Conservation (phyloP, 768 basidiomycete species). For the Collybia sordida region DNA sequence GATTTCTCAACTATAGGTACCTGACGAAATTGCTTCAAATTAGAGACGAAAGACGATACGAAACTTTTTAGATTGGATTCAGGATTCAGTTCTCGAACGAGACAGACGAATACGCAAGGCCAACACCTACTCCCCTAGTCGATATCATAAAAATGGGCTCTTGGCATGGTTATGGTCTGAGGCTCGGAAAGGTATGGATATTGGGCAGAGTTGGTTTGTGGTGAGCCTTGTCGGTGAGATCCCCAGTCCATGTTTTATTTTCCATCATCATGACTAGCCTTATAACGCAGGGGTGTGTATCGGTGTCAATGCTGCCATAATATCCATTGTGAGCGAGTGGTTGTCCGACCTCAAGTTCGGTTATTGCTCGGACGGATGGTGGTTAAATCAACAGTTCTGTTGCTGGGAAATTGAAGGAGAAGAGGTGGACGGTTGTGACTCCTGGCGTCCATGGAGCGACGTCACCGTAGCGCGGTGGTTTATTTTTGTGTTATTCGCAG, state of each 20-base stretch:
- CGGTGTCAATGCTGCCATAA: conserved; percentile 91
- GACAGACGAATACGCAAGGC: conserved; percentile 70
- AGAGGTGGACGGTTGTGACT: conserved; percentile 78
- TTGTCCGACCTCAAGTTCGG: conserved; percentile 97
- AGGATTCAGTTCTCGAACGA: conserved; percentile 89
- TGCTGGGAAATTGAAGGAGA: conserved; percentile 94
- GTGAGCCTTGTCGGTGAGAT: conserved; percentile 84
- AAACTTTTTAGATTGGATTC: conserved; percentile 81
- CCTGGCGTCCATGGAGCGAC: conserved; percentile 90
- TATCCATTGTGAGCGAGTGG: conserved; percentile 96
- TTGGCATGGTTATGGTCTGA: conserved; percentile 62
- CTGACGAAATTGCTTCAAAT: conserved; percentile 17
- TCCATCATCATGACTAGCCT: background rate
- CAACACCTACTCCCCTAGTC: conserved; percentile 40
- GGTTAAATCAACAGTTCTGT: conserved; percentile 97
- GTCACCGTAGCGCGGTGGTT: conserved; percentile 73
- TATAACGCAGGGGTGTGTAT: conserved; percentile 72
- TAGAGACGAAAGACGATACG: conserved; percentile 4
- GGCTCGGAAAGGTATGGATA: conserved; percentile 55
- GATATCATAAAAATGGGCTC: conserved; percentile 52
- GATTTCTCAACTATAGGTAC: conserved; percentile 94
- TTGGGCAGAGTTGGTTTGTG: conserved; percentile 91
- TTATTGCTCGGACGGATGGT: conserved; percentile 96
- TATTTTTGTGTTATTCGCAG: conserved; percentile 87
- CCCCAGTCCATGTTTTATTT: too few relatives aligned